Base-by-base conservation (phyloP, 2,329 filamentous ascomycete genomes). In the Clonostachys byssicola region DNA sequence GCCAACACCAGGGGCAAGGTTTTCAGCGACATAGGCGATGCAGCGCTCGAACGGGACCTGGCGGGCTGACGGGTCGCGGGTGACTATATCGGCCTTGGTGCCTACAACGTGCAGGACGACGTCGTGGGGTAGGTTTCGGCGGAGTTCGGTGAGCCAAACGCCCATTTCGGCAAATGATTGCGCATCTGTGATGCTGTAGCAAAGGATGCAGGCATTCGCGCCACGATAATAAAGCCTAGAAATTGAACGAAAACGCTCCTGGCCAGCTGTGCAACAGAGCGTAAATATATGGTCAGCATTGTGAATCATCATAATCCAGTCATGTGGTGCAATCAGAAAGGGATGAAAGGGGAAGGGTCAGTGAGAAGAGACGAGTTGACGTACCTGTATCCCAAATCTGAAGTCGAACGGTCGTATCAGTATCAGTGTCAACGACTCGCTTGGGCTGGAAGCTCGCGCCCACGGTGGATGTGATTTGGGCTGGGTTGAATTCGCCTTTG, bases 191-290 rank as follows among this genome's bases (percentile, higher is more conserved):
- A 96, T 95, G 72, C 89, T 89, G 73, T 96, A 96, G 77, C 92
- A 96, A 42, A 96, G 80, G 50, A 96, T 89, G 59, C 89, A 94
- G 49, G 92, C 92, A 62, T 96, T 92, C 52, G 92, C 92, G 62
- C 92, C 92, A 61, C 92, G 87, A 71, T 99, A 99, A 75, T 97
- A 97, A 46, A 99, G 82, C 48, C 92, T 86, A 10, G 90, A 95
- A 60, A 99, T 97, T 52, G 88, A 92, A 57, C 92, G 84, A 66
- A 97, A 99, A 48, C 92, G 84, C 72, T 99, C 92, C 63, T 99
- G 92, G 51, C 92, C 92, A 48, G 92, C 83, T 75, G 63, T 47
- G 20, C 14, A n/a, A 17, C 33, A 46, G 38, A 35, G 23, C 35
- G 20, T 9, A 17, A 12, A 45, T 39, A 35, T 35, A 16, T 16